A percentile compares a stretch with the other conserved stretches of the same genome.
Evolutionary conservation across 2,329 filamentous ascomycete genomes (phyloP).

Genomic region (Dactylonectria macrodidyma): DNA sequence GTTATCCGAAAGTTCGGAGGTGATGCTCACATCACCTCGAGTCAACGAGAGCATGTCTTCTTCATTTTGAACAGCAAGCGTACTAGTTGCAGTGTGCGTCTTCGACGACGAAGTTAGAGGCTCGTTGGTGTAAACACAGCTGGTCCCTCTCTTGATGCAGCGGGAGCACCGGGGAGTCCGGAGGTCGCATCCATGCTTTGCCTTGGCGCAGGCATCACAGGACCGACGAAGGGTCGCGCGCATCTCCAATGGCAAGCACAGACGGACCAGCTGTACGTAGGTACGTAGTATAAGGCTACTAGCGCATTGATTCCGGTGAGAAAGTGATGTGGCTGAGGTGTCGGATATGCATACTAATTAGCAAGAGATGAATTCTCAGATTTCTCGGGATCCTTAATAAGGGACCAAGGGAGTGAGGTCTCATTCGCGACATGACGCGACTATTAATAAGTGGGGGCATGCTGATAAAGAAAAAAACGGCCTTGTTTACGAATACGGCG

Average conservation of each 20-base stretch:
- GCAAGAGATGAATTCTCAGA: too few species aligned
- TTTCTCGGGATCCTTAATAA: too few species aligned
- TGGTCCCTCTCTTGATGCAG: conserved; percentile 63
- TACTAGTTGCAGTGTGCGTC: conserved; percentile 17
- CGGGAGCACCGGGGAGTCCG: conserved; percentile 68
- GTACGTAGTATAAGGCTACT: too few species aligned
- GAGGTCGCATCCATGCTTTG: conserved; percentile 71
- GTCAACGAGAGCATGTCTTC: background rate
- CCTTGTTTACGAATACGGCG: background rate
- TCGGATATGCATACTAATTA: background rate
- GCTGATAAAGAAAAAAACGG: background rate
- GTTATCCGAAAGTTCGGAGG: conserved; percentile 1
- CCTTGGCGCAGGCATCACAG: conserved; percentile 68
- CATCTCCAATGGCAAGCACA: conserved; percentile 57
- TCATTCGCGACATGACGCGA: background rate
- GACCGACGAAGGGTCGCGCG: conserved; percentile 70
- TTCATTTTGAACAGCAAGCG: background rate
- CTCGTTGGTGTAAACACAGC: conserved; percentile 69
- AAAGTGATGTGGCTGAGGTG: background rate
- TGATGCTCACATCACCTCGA: background rate
- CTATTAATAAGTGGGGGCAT: background rate
- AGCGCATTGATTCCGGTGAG: background rate
- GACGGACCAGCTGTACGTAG: background rate
- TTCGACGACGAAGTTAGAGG: conserved; percentile 55
- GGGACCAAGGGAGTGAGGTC: too few species aligned